Evolutionary conservation across 1,284 basidiomycete genomes (phyloP), one percentile per base, ranked within the genome.

Genomic region (Psilocybe mexicana): DNA sequence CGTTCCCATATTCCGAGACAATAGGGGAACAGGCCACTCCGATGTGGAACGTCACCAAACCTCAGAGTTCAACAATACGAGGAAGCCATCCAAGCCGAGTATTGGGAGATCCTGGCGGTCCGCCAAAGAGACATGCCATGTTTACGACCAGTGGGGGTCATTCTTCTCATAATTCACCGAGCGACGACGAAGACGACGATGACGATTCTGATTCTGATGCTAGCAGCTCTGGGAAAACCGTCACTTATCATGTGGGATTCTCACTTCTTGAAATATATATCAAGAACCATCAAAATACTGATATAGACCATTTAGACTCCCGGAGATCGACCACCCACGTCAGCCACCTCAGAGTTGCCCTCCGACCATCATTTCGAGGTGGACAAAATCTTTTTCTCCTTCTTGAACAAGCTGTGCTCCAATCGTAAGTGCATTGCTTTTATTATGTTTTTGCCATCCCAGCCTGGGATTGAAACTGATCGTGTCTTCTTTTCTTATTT

Each of bases 331-430:
- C 59, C 54, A 28, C 42, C 63, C 7, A 55, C 63, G 26, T 66
- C 60, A 51, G 54, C 61, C 18, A 60, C 63, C 23, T 61, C 65
- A 47, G 89, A 92, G 67, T 81, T 93, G 52, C 90, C 90, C 10
- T 79, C 83, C 63, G 96, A 97, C 70, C 90, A 95, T 65, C 85
- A 87, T 59, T 73, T 75, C 38, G 88, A 92, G 67, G 88, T 98
- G 52, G 96, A 98, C 72, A 83, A 87, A 56, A 88, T 98, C 69
- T 98, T 99, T 76, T 88, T 94, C 69, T 86, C 92, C 64, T 99
- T 93, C 71, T 76, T 99, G 63, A 95, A 90, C 68, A 83, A 80
- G 55, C 84, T 94, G 54, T 98, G 96, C 76, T 97, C 94, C 18
- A 93, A 98, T 73, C 73, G 94, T 95, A 72, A 77, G 91, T 79